Conservation (phyloP, 352 stramenopile genomes). For the Aphanomyces stellatus region DNA sequence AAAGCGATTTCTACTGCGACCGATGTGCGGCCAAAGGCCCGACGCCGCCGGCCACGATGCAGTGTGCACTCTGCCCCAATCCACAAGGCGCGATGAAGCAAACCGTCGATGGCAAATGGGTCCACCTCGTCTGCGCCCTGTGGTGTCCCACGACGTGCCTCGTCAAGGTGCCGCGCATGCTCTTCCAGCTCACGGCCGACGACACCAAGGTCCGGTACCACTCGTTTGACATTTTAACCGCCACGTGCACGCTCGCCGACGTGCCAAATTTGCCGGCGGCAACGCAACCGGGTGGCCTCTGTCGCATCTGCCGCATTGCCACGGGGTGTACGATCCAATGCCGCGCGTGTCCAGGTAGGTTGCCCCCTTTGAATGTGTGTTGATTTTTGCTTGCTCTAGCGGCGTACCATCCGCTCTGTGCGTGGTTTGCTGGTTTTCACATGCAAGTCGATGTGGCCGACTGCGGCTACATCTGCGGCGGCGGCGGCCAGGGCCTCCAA, state of each 20-base stretch:
- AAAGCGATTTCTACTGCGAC: slow-evolving; percentile 84
- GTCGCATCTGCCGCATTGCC: slow-evolving; percentile 60
- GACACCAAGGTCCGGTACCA: slow-evolving; percentile 11
- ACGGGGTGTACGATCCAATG: slow-evolving; percentile 69
- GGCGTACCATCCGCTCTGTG: slow-evolving; percentile 79
- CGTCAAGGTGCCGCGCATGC: slow-evolving; percentile 62
- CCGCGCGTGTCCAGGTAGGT: slow-evolving; percentile 25
- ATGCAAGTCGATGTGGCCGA: slow-evolving; percentile 51
- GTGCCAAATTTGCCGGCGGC: not conserved
- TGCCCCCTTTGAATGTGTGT: not conserved
- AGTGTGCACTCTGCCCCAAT: slow-evolving; percentile 81
- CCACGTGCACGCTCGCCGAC: not conserved
- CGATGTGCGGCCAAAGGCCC: slow-evolving; percentile 56
- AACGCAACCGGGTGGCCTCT: slow-evolving; percentile 34
- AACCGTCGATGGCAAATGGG: slow-evolving; percentile 80
- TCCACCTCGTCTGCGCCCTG: slow-evolving; percentile 84
- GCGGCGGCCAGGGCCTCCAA: slow-evolving; percentile 55
- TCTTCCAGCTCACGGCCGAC: slow-evolving; percentile 5
- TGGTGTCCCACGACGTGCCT: slow-evolving; percentile 84
- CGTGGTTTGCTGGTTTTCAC: slow-evolving; percentile 71
- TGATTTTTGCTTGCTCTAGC: slow-evolving; percentile 13
- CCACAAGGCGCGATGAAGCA: slow-evolving; percentile 80
- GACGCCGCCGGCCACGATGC: slow-evolving; percentile 43
- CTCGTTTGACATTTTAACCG: not conserved
- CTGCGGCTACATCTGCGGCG: slow-evolving; percentile 54